A percentile compares a stretch with the other conserved stretches of the same genome.
Conservation (phyloP, 129 eudicot genomes). For the Sambucus nigra region DNA sequence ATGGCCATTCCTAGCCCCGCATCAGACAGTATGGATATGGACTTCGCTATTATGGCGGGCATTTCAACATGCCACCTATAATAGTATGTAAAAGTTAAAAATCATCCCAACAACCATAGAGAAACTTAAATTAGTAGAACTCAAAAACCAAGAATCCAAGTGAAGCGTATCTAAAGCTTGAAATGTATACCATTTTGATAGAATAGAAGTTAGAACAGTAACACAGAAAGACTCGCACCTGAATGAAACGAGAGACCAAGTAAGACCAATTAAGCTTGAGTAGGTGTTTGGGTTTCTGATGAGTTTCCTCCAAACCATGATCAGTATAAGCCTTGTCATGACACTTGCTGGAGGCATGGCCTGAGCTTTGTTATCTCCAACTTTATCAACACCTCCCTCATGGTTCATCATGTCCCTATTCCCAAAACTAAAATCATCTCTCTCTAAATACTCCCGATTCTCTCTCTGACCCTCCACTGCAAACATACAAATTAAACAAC, state of each 20-base stretch:
- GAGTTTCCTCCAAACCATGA: conserved; percentile 93
- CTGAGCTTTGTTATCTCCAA: conserved; percentile 25
- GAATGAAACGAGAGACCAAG: conserved; percentile 83
- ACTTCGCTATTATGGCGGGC: conserved; percentile 51
- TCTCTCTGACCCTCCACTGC: conserved; percentile 33
- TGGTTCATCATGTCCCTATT: conserved; percentile 41
- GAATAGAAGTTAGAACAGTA: too few relatives aligned
- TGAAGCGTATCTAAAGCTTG: background rate
- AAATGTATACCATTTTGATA: too few relatives aligned
- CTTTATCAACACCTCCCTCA: conserved; percentile 24
- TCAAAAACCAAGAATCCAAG: conserved; percentile 1
- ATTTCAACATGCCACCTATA: conserved; percentile 34
- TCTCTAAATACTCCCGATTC: conserved; percentile 42
- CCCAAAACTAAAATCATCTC: conserved; percentile 59
- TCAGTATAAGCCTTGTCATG: conserved; percentile 87
- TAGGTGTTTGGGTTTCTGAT: conserved; percentile 90
- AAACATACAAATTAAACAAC: background rate
- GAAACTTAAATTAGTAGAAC: background rate
- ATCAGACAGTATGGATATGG: conserved; percentile 46
- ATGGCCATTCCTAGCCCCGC: conserved; percentile 70
- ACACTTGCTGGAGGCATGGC: conserved; percentile 94
- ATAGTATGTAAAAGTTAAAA: too few relatives aligned
- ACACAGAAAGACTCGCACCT: conserved; percentile 46
- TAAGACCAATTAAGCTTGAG: conserved; percentile 78
- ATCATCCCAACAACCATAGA: too few relatives aligned